Conservation (phyloP, 1,284 basidiomycete species). For the Trametes pubescens region DNA sequence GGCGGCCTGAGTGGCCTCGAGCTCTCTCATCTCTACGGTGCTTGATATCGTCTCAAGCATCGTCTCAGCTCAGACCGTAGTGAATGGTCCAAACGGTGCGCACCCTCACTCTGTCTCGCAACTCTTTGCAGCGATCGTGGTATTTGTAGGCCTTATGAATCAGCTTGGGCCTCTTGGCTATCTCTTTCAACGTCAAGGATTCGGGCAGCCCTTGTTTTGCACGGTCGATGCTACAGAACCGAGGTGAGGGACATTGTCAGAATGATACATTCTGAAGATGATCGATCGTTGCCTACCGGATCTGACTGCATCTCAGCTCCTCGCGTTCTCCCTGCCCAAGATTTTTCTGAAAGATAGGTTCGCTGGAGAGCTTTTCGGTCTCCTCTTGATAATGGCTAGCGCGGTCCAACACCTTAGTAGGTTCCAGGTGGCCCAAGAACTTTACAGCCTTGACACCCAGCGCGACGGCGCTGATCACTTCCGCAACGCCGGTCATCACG, state of each 20-base stretch:
- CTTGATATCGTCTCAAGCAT: background rate
- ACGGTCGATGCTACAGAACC: background rate
- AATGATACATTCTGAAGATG: background rate
- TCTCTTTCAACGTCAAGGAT: background rate
- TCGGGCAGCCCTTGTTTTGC: background rate
- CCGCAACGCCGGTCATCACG: background rate
- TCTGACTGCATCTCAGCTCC: background rate
- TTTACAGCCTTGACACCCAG: background rate
- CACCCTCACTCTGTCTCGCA: background rate
- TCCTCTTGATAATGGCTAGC: background rate
- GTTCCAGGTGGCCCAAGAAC: background rate
- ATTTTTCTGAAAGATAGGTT: background rate
- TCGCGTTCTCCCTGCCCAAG: background rate
- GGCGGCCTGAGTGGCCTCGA: too few species aligned
- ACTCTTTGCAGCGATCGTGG: background rate
- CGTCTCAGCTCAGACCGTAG: background rate
- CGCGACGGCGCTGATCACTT: background rate
- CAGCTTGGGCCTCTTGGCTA: background rate
- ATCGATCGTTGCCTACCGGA: background rate
- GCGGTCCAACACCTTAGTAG: background rate
- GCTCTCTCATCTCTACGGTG: background rate
- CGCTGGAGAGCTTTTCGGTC: background rate
- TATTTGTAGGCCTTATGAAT: background rate
- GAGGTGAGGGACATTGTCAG: too few species aligned
- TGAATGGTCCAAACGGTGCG: background rate